Evolutionary conservation across 2,329 filamentous ascomycete species (phyloP).

Genomic region (Fusarium sp.): DNA sequence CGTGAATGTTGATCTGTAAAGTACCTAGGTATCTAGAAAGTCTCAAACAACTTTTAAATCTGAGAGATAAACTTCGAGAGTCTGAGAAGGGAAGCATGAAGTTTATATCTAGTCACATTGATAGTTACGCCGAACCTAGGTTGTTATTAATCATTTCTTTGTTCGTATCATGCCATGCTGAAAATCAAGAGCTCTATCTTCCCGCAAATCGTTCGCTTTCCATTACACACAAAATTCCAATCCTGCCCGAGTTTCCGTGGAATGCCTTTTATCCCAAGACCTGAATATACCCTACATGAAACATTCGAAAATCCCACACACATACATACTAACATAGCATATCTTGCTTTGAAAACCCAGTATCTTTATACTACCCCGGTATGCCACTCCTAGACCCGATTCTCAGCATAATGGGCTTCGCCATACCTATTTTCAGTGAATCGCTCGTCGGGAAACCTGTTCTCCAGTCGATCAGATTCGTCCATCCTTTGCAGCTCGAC

Average conservation of each 20-base stretch:
- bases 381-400: slow-evolving; percentile 9
- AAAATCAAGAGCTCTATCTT: slow-evolving; percentile 35
- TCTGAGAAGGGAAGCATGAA: too few relatives aligned
- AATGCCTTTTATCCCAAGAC: not conserved
- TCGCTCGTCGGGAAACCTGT: slow-evolving; percentile 27
- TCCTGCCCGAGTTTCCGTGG: not conserved
- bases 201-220: slow-evolving; percentile 20
- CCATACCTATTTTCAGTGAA: slow-evolving; percentile 20
- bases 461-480: slow-evolving; percentile 29
- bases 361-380: not conserved
- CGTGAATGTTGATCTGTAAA: not conserved
- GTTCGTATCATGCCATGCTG: slow-evolving; percentile 38
- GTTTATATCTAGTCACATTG: too few relatives aligned
- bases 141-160: slow-evolving; percentile 30
- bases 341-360: not conserved
- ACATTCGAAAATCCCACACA: slow-evolving; percentile 20
- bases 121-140: not conserved
- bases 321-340: slow-evolving; percentile 5
- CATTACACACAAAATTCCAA: slow-evolving; percentile 23
- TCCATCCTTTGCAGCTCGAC: slow-evolving; percentile 51
- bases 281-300: slow-evolving; percentile 19
- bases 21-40: not conserved
- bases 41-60: not conserved
- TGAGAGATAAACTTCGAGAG: not conserved
- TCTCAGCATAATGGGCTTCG: slow-evolving; percentile 19